Evolutionary conservation across 202 grass and related monocot genomes (phyloP), one percentile per base, ranked within the genome.

Genomic region (Hordeum pubiflorum): DNA sequence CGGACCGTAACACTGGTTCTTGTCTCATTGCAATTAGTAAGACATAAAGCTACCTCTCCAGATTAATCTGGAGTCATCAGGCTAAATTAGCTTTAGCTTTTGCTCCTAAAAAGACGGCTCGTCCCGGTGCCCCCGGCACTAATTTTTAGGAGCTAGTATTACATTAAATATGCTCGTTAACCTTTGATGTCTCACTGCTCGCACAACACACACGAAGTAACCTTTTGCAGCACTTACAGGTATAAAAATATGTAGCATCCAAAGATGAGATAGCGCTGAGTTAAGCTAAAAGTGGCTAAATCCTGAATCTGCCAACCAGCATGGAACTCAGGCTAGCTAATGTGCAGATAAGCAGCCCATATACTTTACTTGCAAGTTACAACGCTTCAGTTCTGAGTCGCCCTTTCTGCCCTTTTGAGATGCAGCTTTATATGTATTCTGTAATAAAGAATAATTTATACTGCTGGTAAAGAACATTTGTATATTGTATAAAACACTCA

Each of bases 11-110:
- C 75, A 79, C 75, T 63, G 31, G 14, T 31, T 79, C 29, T 72
- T 84, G 82, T 84, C 75, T 79, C 60, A 78, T 79, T 84, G n/a
- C 54, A 84, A 10, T 78, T 71, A 84, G 39, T 9, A 39, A 34
- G 32, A 14, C 63, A 48, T 38, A 78, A 77, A 78, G 63, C 27
- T 27, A 61, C 5, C 24, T 38, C 2, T 9, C 52, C 18, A n/a
- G 50, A 54, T 20, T 69, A 61, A 50, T 31, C 46, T 63, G 40
- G 54, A 40, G 44, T 29, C 13, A 63, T 38, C 80, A 36, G 69
- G 10, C 74, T 33, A 52, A 69, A 69, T 11, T 38, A 70, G 15
- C 65, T 63, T 63, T 84, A 13, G 65, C 65, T 46, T 71, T 69
- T 54, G 6, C 20, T 52, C 66, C 39, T 84, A 24, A 78, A 84